Evolutionary conservation across 2,329 filamentous ascomycete species (phyloP).

Genomic region (Gaeumannomyces tritici): DNA sequence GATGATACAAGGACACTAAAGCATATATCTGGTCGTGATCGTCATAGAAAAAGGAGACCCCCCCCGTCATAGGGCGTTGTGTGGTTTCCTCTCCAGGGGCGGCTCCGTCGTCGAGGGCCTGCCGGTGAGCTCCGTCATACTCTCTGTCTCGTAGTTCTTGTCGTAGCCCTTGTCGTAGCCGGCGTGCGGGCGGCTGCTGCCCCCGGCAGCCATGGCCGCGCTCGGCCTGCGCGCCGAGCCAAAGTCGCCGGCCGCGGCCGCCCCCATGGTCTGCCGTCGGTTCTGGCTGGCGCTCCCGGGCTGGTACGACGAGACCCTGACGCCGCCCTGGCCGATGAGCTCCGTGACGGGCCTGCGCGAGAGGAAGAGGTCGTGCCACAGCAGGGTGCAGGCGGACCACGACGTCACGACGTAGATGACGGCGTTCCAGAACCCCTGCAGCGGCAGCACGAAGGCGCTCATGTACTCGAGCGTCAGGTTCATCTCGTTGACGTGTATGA

Average conservation of each 20-base stretch:
- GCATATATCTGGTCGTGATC: no score
- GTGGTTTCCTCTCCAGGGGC: neutral
- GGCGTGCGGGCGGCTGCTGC: conserved; percentile 8
- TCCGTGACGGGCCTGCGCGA: conserved; percentile 19
- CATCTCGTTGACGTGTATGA: conserved; percentile 44
- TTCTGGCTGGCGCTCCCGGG: neutral
- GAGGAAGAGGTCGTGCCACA: conserved; percentile 27
- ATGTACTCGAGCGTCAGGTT: conserved; percentile 56
- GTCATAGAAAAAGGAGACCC: conserved; percentile 1
- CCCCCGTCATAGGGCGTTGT: no score
- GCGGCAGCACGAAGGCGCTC: conserved; percentile 64
- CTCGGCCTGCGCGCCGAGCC: neutral
- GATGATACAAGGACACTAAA: no score
- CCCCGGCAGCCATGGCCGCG: conserved; percentile 5
- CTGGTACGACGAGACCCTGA: conserved; percentile 1
- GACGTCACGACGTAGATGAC: conserved; percentile 67
- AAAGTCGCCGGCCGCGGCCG: neutral
- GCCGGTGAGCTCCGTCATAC: conserved; percentile 38
- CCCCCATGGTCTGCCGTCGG: neutral
- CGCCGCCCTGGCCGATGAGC: conserved; percentile 15
- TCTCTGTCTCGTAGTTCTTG: conserved; percentile 37
- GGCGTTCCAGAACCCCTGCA: conserved; percentile 81
- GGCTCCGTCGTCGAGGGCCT: conserved; percentile 23
- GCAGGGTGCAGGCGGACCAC: conserved; percentile 48
- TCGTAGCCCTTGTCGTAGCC: conserved; percentile 13